These are phyloP conservation scores for Populus alba DNA, from an alignment of 345 rosid genomes.

Conservation along the genomic window DNA sequence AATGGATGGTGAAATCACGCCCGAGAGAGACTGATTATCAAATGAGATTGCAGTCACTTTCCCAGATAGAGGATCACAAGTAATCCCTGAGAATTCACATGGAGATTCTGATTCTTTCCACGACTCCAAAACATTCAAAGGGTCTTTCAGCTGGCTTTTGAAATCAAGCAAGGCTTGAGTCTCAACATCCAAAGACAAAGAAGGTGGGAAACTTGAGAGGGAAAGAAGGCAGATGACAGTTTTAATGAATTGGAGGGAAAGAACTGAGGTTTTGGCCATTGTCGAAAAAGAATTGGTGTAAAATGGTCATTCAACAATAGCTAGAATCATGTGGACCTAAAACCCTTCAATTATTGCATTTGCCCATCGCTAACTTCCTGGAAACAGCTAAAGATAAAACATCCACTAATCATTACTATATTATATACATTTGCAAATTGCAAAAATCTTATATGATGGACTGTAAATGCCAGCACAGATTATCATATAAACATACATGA, in stretches of 20 bases:
- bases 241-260: constrained; percentile 10
- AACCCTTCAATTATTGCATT: neutral
- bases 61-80: constrained; percentile 48
- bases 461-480: neutral
- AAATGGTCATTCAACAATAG: neutral
- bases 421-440: neutral
- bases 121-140: constrained; percentile 46
- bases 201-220: constrained; percentile 37
- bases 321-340: neutral
- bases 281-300: neutral
- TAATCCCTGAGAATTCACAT: constrained; percentile 58
- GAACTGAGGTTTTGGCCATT: constrained; percentile 13
- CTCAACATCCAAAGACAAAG: constrained; percentile 37
- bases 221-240: constrained; percentile 16
- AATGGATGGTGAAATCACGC: constrained; percentile 62
- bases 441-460: neutral
- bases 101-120: constrained; percentile 67
- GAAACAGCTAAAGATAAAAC: neutral
- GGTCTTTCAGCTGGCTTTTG: constrained; percentile 60
- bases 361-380: neutral
- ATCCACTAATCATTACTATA: neutral
- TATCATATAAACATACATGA: neutral
- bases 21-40: constrained; percentile 49
- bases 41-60: constrained; percentile 51
- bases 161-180: constrained; percentile 61